phyloP scores from a whole-genome alignment of 2,329 filamentous ascomycete genomes.

The Simplicillium aogashimaense region DNA sequence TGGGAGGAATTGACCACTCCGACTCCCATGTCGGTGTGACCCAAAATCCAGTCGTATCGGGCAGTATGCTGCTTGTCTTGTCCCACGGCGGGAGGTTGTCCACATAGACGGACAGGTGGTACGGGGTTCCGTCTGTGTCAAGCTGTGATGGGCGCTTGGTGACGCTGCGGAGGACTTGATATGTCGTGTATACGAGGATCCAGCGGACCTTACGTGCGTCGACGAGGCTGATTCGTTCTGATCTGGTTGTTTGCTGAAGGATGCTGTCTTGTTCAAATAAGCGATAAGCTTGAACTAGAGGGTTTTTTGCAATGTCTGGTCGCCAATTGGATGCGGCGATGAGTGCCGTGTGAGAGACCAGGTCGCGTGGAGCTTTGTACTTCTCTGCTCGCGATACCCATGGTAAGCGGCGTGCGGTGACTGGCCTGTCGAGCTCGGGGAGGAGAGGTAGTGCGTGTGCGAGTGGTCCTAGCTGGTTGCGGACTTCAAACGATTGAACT shows the following conservation, averaged over 20 bases:
- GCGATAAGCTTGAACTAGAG: constrained; percentile 58
- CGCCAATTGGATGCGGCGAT: constrained; percentile 38
- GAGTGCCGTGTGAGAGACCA: constrained; percentile 42
- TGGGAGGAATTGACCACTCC: no score
- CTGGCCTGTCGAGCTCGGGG: constrained; percentile 32
- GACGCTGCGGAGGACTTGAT: constrained; percentile 62
- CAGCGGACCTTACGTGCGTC: constrained; percentile 72
- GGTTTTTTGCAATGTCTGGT: constrained; percentile 30
- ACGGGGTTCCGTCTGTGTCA: constrained; percentile 44
- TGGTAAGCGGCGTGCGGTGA: constrained; percentile 21
- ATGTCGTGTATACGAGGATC: constrained; percentile 63
- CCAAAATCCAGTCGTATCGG: constrained; percentile 8
- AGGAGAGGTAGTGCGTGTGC: constrained; percentile 57
- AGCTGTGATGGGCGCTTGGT: constrained; percentile 53
- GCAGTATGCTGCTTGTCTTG: constrained; percentile 10
- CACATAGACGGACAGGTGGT: constrained; percentile 39
- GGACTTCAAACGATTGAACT: constrained; percentile 54
- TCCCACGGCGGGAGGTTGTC: constrained; percentile 36
- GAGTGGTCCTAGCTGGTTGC: constrained; percentile 50
- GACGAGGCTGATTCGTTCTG: constrained; percentile 39
- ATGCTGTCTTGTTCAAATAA: constrained; percentile 56
- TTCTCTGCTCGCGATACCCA: constrained; percentile 32
- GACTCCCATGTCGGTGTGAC: no score
- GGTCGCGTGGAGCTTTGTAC: constrained; percentile 34
- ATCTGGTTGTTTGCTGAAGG: no score